Base-by-base conservation (phyloP, 345 rosid species). In the Pugionium cornutum region DNA sequence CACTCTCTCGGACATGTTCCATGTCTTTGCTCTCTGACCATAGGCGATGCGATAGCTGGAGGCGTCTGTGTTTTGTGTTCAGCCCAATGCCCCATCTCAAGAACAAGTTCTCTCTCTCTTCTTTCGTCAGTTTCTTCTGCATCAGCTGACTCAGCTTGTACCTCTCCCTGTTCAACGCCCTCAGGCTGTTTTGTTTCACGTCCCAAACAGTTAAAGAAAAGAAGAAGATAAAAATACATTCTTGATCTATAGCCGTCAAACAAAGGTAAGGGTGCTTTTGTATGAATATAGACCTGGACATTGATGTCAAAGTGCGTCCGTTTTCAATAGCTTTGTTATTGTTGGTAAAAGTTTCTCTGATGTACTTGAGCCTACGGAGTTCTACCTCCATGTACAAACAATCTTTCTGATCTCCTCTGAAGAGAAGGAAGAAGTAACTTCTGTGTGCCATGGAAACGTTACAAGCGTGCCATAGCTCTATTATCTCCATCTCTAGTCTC, bases 331-430 rank as follows among this genome's bases (percentile, higher is more conserved):
- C 62, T 73, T 76, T 78, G 64, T 58, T 78, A 25, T 84, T 83
- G 33, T 43, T 73, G 52, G 70, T 63, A 65, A 81, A 89, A 7
- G 81, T 74, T 42, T 85, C 80, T 81, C 77, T 86, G 4, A 90
- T 82, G 72, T 85, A 82, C 66, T 80, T 59, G 54, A 94, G 70
- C 67, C 96, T 80, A 65, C 89, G 83, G 62, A 75, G 85, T 79
- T 94, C 99, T 18, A 86, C 96, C 71, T 90, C 97, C 95, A 90
- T 76, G 79, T 90, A 90, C 72, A 88, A 77, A 6, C 84, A 82
- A 71, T 94, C 95, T 53, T 83, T 70, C 11, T 83, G 85, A 74
- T 88, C 92, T 45, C 97, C 97, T 67, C 85, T 85, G 64, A 86
- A 84, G 41, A 85, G 79, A 67, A 89, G 82, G 78, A 82, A 90